These are phyloP conservation scores for Echeveria elegans DNA, from an alignment of 164 flowering plant genomes.

Conservation along the genomic window DNA sequence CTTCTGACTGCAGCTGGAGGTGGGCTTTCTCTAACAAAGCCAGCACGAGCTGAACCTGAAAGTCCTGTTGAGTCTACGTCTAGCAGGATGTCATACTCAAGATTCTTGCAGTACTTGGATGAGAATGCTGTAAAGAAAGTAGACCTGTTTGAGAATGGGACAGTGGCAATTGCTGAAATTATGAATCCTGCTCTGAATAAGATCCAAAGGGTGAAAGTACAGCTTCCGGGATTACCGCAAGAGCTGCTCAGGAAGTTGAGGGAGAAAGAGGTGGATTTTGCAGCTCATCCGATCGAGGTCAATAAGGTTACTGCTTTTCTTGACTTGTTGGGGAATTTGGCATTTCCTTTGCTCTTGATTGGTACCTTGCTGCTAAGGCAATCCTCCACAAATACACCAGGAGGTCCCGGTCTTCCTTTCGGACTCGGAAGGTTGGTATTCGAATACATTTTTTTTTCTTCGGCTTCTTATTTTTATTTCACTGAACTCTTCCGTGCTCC, in stretches of 20 bases:
- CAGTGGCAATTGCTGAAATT: conserved; percentile 94
- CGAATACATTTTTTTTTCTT: neutral
- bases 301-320: conserved; percentile 64
- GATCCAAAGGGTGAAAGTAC: conserved; percentile 79
- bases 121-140: conserved; percentile 73
- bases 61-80: neutral
- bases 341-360: conserved; percentile 70
- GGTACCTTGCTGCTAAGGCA: conserved; percentile 83
- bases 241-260: conserved; percentile 87
- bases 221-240: conserved; percentile 83
- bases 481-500: neutral
- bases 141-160: conserved; percentile 88
- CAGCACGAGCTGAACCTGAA: neutral
- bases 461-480: too few relatives aligned
- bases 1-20: neutral
- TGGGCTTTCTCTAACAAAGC: neutral
- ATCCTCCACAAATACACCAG: conserved; percentile 81
- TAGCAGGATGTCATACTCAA: conserved; percentile 75
- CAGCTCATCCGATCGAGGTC: conserved; percentile 82
- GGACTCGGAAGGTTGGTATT: conserved; percentile 39
- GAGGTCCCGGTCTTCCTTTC: conserved; percentile 84
- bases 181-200: conserved; percentile 78
- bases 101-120: conserved; percentile 83
- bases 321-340: conserved; percentile 72
- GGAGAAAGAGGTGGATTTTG: conserved; percentile 94